These are phyloP conservation scores for Teunomyces funiuensis DNA, from an alignment of 805 yeast genomes.

Conservation along the genomic window DNA sequence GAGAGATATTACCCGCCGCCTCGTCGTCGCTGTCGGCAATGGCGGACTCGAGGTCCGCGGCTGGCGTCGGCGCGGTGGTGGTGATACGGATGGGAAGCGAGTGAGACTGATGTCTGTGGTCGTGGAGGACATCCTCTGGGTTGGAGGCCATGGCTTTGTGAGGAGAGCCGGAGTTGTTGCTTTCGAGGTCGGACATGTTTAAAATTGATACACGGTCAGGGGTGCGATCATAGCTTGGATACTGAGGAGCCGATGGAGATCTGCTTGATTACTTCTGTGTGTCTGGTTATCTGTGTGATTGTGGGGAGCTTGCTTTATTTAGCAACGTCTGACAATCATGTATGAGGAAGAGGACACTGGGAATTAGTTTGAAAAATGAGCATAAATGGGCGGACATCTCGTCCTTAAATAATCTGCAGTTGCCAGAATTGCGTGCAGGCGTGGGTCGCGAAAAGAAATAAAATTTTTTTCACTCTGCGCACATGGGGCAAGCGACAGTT, in stretches of 20 bases:
- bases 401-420: not conserved
- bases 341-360: slow-evolving; percentile 1
- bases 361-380: not conserved
- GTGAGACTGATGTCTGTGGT: slow-evolving; percentile 39
- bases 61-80: slow-evolving; percentile 12
- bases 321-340: slow-evolving; percentile 8
- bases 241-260: not conserved
- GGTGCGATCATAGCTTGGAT: slow-evolving; percentile 9
- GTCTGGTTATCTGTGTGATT: not conserved
- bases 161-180: slow-evolving; percentile 30
- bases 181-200: slow-evolving; percentile 42
- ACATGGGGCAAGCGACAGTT: not conserved
- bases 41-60: slow-evolving; percentile 3
- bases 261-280: too few species aligned
- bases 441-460: not conserved
- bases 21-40: slow-evolving; percentile 18
- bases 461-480: not conserved
- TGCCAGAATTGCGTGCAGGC: not conserved
- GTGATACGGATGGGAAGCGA: slow-evolving; percentile 27
- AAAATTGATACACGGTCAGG: not conserved
- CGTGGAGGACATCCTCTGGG: slow-evolving; percentile 37
- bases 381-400: not conserved
- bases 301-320: not conserved
- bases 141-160: slow-evolving; percentile 20
- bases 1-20: slow-evolving; percentile 6